Percentiles rank a stretch among this genome's conserved stretches.
Conservation (phyloP, 1,284 basidiomycete genomes). For the Sporisorium graminicola region DNA sequence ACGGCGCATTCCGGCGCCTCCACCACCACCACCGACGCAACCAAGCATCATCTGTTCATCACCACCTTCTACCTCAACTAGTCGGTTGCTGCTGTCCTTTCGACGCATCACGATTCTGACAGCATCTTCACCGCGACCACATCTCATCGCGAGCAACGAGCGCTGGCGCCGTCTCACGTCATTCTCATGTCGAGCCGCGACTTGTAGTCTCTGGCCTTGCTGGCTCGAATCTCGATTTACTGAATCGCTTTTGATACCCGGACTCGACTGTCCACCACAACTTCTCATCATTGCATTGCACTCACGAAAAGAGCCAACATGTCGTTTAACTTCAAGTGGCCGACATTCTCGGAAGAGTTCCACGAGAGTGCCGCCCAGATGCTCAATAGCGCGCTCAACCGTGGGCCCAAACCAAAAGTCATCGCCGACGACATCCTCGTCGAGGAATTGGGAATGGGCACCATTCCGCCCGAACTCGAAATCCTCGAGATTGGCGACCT, state of each 20-base stretch:
- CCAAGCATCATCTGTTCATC: neutral
- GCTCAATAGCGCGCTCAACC: constrained; percentile 71
- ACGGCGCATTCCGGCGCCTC: neutral
- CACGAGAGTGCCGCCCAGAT: constrained; percentile 72
- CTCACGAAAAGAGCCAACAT: constrained; percentile 71
- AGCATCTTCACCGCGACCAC: neutral
- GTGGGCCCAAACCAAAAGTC: constrained; percentile 83
- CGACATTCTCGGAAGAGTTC: constrained; percentile 78
- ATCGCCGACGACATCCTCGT: constrained; percentile 98
- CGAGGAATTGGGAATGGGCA: constrained; percentile 97
- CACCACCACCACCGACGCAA: neutral
- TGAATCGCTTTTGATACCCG: constrained; percentile 4
- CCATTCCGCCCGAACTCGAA: constrained; percentile 95
- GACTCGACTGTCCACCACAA: neutral
- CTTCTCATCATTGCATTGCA: neutral
- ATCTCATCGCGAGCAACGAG: constrained; percentile 13
- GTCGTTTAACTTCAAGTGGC: constrained; percentile 99
- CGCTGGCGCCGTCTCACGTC: constrained; percentile 27
- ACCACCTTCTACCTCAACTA: neutral
- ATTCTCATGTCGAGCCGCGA: constrained; percentile 22
- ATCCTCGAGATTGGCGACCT: constrained; percentile 98
- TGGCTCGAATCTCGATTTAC: constrained; percentile 3
- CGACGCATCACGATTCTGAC: neutral
- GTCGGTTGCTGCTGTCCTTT: neutral
- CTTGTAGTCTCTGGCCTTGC: constrained; percentile 12